Base-by-base conservation (phyloP, 208 protist species). In the Wallacemonas sp. region DNA sequence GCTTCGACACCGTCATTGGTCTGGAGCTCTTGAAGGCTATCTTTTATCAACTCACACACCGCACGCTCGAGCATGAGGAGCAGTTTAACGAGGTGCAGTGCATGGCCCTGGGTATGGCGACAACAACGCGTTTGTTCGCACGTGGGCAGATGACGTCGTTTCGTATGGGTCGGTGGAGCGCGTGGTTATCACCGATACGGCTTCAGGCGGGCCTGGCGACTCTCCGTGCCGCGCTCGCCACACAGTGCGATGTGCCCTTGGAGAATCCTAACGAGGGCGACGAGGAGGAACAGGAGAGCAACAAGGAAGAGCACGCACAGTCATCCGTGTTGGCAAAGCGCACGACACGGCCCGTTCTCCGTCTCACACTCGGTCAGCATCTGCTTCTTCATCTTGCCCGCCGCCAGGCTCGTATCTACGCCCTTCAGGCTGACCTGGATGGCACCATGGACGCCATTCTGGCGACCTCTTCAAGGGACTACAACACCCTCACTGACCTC, bases 331-430 rank as follows among this genome's bases (percentile, higher is more conserved):
- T 41, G 26, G 30, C 24, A 41, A 9, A 17, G 15, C 22, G 36
- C 31, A 33, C 19, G 11, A 26, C 59, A 44, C 44, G 22, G n/a
- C 33, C 33, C 26, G 41, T 68, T 33, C 8, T 54, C n/a, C 21
- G 56, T 15, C 60, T 90, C 26, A 79, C 72, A 14, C 60, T 94
- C 14, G 88, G 88, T 2, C 79, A 88, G 62, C 73, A 67, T 5
- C 24, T 91, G 0, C 68, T 94, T 11, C 66, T 92, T 9, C 88
- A 94, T 60, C 73, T 94, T 0, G 91, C 85, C 59, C 80, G 85
- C 11, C 62, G 89, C 17, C 88, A 91, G 22, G 75, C 66, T 38
- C 33, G 56, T 33, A 80, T 94, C 17, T 87, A 91, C 66, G 66
- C 70, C 2, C 70, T 88, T 22, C 84, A 94, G 54, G 78, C 78